phyloP scores from a whole-genome alignment of 805 yeast genomes.

The Candida tallmaniae region DNA sequence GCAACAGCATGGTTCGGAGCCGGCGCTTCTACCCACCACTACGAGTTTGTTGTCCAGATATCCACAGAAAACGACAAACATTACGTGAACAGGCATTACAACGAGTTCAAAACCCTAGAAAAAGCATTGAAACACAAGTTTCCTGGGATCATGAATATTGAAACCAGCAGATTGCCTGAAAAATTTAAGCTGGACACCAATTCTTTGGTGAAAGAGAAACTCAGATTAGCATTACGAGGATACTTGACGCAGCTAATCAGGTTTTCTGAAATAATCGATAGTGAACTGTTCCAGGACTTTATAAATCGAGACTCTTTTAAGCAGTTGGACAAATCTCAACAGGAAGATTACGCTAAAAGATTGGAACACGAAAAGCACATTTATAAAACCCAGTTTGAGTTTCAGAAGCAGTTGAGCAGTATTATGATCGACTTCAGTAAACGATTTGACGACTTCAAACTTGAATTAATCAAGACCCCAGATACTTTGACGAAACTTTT shows the following conservation, averaged over 20 bases:
- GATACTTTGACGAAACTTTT: slow-evolving; percentile 60
- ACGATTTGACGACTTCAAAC: slow-evolving; percentile 57
- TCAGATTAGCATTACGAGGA: slow-evolving; percentile 73
- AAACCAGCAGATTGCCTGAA: slow-evolving; percentile 48
- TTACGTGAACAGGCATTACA: slow-evolving; percentile 59
- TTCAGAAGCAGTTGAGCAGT: slow-evolving; percentile 63
- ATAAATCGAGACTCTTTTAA: slow-evolving; percentile 37
- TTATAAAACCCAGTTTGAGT: slow-evolving; percentile 59
- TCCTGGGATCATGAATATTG: slow-evolving; percentile 59
- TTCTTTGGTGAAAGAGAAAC: slow-evolving; percentile 63
- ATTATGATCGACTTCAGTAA: slow-evolving; percentile 51
- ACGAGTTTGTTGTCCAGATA: slow-evolving; percentile 48
- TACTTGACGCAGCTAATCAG: slow-evolving; percentile 54
- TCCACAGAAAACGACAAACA: slow-evolving; percentile 20
- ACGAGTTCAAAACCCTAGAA: slow-evolving; percentile 62
- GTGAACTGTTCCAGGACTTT: slow-evolving; percentile 51
- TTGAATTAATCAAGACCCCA: slow-evolving; percentile 44
- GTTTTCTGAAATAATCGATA: slow-evolving; percentile 52
- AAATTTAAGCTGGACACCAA: slow-evolving; percentile 38
- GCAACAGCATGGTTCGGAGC: slow-evolving; percentile 7
- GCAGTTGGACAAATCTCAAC: slow-evolving; percentile 38
- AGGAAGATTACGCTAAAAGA: slow-evolving; percentile 55
- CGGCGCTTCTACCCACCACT: slow-evolving; percentile 20
- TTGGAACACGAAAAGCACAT: slow-evolving; percentile 55
- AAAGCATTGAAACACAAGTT: slow-evolving; percentile 46